Base-by-base conservation (phyloP, 148 eudicot genomes). In the Rhododendron mucronatum region DNA sequence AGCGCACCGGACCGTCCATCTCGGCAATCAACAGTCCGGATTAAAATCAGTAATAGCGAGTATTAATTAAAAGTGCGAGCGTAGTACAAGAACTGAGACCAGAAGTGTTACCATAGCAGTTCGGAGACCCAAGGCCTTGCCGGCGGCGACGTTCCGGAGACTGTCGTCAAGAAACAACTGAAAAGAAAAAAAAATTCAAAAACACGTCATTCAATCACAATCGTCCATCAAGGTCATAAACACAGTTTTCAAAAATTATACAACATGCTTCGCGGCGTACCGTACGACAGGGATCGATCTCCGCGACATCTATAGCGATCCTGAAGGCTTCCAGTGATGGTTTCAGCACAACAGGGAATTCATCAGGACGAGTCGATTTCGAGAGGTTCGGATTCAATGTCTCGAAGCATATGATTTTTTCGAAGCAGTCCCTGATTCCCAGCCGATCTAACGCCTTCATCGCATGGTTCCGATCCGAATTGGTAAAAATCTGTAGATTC, bases 91-190 rank as follows among this genome's bases (percentile, higher is more conserved):
- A 41, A 41, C 45, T 8, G 7, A 6, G 45, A 41, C 1, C 45
- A 41, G 5, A 7, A 41, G 7, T 50, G 55, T 50, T 85, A 95
- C 99, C 95, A 95, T 61, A 84, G 86, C 96, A 0, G 98, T 95
- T 73, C 86, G 90, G 26, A 96, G 93, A 0, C 98, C 98, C 77
- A 93, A 61, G 3, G 90, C 93, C 82, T 93, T 94, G 47, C 97
- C 98, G 51, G 95, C 96, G 3, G 94, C 94, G 0, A 94, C 81
- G 78, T 96, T 96, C 80, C 91, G 87, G 35, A 88, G 89, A 61
- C 88, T 96, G 82, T 96, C 98, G 53, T 96, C 99, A 77, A 96
- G 88, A 80, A 96, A 95, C 87, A 96, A 78, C 99, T 96, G 95
- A 85, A 88, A 82, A 16, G 33, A 14, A 69, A 14, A 59, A 37